Conservation (phyloP, 169 alveolate genomes). For the Pseudocohnilembus persalinus region DNA sequence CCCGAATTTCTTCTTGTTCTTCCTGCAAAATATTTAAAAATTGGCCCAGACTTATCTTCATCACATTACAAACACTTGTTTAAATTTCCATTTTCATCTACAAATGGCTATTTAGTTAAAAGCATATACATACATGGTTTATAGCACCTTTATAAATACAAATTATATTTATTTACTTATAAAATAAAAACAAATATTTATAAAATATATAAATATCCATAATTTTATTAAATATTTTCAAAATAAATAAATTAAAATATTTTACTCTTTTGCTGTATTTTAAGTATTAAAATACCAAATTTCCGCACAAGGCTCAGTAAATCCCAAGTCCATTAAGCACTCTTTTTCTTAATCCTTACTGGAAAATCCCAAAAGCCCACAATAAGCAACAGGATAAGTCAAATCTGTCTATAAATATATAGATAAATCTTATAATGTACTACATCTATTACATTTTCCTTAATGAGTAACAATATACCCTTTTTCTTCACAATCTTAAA, state of each 20-base stretch:
- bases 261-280: slow-evolving; percentile 31
- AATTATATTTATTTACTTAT: too few species aligned
- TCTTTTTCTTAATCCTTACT: not conserved
- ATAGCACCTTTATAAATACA: too few species aligned
- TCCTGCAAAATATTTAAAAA: slow-evolving; percentile 64
- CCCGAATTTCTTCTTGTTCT: slow-evolving; percentile 70
- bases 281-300: slow-evolving; percentile 45
- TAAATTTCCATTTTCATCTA: slow-evolving; percentile 46
- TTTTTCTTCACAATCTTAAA: not conserved
- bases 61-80: slow-evolving; percentile 63
- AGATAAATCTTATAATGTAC: slow-evolving; percentile 40
- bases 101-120: slow-evolving; percentile 44
- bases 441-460: slow-evolving; percentile 47
- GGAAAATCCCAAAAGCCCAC: slow-evolving; percentile 35
- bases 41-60: slow-evolving; percentile 71
- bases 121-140: slow-evolving; percentile 52
- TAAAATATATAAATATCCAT: too few species aligned
- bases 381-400: slow-evolving; percentile 42
- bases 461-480: not conserved
- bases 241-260: too few species aligned
- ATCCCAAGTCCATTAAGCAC: slow-evolving; percentile 37
- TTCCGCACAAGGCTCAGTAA: slow-evolving; percentile 43
- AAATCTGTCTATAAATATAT: slow-evolving; percentile 44
- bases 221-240: too few species aligned
- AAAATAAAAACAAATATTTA: too few species aligned